phyloP scores from a whole-genome alignment of 305 asterid species.

The Fraxinus angustifolia region DNA sequence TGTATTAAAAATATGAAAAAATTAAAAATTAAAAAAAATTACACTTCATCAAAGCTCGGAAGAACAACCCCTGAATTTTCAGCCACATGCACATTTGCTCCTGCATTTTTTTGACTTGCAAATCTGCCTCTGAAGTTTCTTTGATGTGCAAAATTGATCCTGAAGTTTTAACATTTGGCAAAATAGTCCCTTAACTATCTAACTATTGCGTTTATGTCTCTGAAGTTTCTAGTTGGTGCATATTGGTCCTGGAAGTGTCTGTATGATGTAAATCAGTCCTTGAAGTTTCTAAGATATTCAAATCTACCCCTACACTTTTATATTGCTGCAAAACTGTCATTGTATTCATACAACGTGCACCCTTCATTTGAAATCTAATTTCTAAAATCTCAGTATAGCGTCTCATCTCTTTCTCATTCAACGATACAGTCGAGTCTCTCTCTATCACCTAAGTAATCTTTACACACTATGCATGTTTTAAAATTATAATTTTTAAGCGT shows the following conservation, averaged over 20 bases:
- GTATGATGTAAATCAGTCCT: not conserved
- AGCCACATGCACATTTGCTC: not conserved
- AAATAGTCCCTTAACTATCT: not conserved
- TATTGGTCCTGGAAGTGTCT: not conserved
- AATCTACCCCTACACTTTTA: not conserved
- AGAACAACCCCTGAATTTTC: not conserved
- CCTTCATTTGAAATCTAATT: not conserved
- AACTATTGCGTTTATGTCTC: not conserved
- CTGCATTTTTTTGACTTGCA: not conserved
- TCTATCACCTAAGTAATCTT: not conserved
- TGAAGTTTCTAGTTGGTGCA: not conserved
- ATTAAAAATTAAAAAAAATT: too few species aligned
- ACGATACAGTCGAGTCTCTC: not conserved
- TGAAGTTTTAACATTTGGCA: not conserved
- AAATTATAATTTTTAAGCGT: not conserved
- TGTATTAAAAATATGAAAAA: not conserved
- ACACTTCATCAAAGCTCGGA: not conserved
- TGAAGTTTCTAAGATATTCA: not conserved
- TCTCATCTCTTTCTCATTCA: not conserved
- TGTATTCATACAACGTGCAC: not conserved
- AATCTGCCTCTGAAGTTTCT: not conserved
- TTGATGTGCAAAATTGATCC: not conserved
- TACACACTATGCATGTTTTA: not conserved
- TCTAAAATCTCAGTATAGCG: not conserved
- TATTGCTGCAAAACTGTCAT: not conserved